These are phyloP conservation scores for Stagonosporopsis cucurbitacearum DNA, from an alignment of 2,329 filamentous ascomycete species.

Conservation along the genomic window DNA sequence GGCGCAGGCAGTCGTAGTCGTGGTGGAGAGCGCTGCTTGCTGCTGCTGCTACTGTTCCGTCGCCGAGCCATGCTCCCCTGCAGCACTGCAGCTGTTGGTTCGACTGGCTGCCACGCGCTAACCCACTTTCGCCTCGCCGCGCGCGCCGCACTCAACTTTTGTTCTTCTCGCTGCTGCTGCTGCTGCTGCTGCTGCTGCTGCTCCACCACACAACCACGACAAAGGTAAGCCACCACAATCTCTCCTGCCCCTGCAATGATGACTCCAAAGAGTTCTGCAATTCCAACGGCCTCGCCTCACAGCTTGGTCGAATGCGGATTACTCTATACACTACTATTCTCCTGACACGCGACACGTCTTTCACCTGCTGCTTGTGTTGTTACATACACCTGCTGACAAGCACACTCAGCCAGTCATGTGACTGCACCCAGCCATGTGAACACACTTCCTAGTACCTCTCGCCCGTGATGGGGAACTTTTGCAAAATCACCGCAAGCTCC, in stretches of 20 bases:
- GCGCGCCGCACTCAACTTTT: constrained; percentile 13
- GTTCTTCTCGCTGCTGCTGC: neutral
- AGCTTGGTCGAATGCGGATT: constrained; percentile 52
- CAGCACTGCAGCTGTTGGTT: constrained; percentile 2
- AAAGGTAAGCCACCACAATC: constrained; percentile 21
- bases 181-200: neutral
- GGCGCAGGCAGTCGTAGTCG: neutral
- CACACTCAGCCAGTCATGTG: neutral
- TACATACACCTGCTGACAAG: constrained; percentile 21
- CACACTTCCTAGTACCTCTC: constrained; percentile 45
- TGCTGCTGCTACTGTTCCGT: neutral
- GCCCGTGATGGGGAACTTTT: constrained; percentile 53
- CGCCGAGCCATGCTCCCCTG: constrained; percentile 1
- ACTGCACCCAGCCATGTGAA: neutral
- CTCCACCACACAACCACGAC: constrained; percentile 3
- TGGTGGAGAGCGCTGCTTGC: constrained; percentile 6
- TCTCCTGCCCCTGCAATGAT: constrained; percentile 41
- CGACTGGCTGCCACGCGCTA: constrained; percentile 10
- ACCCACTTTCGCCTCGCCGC: constrained; percentile 6
- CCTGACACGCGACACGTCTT: constrained; percentile 42
- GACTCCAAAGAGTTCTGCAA: constrained; percentile 60
- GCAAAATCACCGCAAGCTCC: constrained; percentile 60
- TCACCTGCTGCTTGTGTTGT: neutral
- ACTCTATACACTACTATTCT: constrained; percentile 58
- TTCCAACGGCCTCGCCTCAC: constrained; percentile 51